Evolutionary conservation across 2,329 filamentous ascomycete species (phyloP).

Genomic region (Bipolaris cookei): DNA sequence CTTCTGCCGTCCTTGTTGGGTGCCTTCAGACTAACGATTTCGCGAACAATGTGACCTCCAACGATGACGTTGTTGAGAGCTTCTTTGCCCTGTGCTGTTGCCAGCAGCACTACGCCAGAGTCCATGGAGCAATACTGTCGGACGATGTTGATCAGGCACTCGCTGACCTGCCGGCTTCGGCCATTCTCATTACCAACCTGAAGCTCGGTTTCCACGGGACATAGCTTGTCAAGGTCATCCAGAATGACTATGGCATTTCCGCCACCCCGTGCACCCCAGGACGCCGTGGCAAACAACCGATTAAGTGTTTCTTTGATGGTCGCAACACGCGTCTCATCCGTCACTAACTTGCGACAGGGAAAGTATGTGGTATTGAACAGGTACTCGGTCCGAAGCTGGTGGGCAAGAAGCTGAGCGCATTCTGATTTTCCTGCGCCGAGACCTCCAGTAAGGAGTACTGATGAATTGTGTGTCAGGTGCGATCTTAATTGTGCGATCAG

Average conservation of each 20-base stretch:
- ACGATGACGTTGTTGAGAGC: slow-evolving; percentile 88
- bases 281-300: slow-evolving; percentile 83
- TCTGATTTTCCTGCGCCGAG: slow-evolving; percentile 90
- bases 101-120: slow-evolving; percentile 82
- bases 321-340: slow-evolving; percentile 86
- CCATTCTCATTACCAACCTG: slow-evolving; percentile 94
- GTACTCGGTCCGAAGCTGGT: slow-evolving; percentile 72
- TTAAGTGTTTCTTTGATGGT: slow-evolving; percentile 89
- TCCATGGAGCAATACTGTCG: slow-evolving; percentile 81
- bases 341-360: slow-evolving; percentile 83
- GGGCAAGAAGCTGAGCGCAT: slow-evolving; percentile 76
- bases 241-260: slow-evolving; percentile 84
- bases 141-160: slow-evolving; percentile 82
- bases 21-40: slow-evolving; percentile 87
- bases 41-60: slow-evolving; percentile 88
- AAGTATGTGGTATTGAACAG: slow-evolving; percentile 87
- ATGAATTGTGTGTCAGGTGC: slow-evolving; percentile 83
- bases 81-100: slow-evolving; percentile 92
- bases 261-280: slow-evolving; percentile 87
- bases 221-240: slow-evolving; percentile 92
- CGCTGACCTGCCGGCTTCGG: slow-evolving; percentile 88
- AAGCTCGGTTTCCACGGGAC: slow-evolving; percentile 90
- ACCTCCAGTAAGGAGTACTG: slow-evolving; percentile 85
- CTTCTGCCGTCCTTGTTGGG: slow-evolving; percentile 90
- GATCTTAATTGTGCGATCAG: slow-evolving; percentile 74